Percentiles rank a stretch among this genome's conserved stretches.
Conservation (phyloP, 331 rosid species). For the Phaseolus coccineus region DNA sequence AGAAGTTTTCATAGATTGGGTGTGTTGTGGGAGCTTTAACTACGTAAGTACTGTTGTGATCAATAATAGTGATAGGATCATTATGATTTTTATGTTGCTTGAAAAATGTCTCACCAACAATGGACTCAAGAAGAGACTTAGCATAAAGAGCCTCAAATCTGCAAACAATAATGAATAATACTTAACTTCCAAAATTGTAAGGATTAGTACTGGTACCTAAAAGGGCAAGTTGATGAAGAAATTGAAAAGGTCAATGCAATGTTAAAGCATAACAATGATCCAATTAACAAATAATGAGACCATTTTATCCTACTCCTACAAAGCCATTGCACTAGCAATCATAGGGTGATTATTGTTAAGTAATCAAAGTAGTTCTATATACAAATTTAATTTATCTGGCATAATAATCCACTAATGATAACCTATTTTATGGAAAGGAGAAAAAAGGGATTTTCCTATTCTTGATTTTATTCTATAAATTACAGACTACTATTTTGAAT, state of each 20-base stretch:
- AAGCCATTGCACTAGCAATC: not conserved
- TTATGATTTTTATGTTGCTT: constrained; percentile 68
- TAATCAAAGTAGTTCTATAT: not conserved
- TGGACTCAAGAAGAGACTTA: constrained; percentile 64
- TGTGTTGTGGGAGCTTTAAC: constrained; percentile 77
- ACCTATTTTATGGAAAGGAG: not conserved
- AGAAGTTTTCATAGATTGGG: constrained; percentile 91
- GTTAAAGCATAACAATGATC: constrained; percentile 4
- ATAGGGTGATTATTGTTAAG: not conserved
- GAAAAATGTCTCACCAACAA: constrained; percentile 70
- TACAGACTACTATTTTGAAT: too few relatives aligned
- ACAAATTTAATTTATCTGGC: not conserved
- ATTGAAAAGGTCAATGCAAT: constrained; percentile 5
- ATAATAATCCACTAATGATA: not conserved
- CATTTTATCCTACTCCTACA: not conserved
- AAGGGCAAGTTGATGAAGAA: not conserved
- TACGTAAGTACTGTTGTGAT: constrained; percentile 69
- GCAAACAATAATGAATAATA: not conserved
- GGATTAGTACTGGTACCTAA: too few relatives aligned
- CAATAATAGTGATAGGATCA: constrained; percentile 82
- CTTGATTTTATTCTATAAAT: too few relatives aligned
- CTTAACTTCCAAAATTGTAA: too few relatives aligned
- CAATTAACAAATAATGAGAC: constrained; percentile 27
- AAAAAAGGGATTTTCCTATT: constrained; percentile 58
- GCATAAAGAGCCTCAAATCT: constrained; percentile 80